Conservation (phyloP, 768 basidiomycete species). For the Porphyrellus cyaneotinctus region DNA sequence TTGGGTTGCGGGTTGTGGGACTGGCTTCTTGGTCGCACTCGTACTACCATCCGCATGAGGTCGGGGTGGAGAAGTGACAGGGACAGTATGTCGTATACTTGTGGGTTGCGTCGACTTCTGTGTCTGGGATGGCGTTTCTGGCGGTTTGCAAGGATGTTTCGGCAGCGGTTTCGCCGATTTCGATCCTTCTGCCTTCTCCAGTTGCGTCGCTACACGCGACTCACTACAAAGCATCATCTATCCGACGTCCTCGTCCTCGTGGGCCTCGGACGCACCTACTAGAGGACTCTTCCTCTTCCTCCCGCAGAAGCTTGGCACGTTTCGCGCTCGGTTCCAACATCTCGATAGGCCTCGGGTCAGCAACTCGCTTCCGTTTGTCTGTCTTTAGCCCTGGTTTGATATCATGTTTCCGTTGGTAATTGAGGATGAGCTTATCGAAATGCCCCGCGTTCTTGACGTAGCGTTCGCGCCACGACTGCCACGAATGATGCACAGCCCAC, state of each 20-base stretch:
- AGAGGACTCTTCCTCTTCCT: not conserved
- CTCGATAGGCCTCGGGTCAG: not conserved
- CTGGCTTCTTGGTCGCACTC: not conserved
- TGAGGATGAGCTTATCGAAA: constrained; percentile 43
- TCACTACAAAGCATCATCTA: constrained; percentile 6
- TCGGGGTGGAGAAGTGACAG: not conserved
- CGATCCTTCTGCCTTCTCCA: not conserved
- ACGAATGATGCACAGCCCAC: constrained; percentile 50
- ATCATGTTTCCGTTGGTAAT: constrained; percentile 35
- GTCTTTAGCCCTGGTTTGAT: not conserved
- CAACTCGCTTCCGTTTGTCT: constrained; percentile 3
- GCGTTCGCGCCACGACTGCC: constrained; percentile 63
- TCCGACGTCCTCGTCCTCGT: not conserved
- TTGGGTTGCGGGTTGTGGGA: not conserved
- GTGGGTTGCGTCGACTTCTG: not conserved
- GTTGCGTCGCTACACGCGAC: not conserved
- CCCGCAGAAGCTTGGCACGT: constrained; percentile 1
- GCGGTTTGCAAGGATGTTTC: not conserved
- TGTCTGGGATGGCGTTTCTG: not conserved
- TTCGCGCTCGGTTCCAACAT: not conserved
- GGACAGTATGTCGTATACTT: not conserved
- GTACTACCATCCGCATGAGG: not conserved
- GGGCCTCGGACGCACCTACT: constrained; percentile 4
- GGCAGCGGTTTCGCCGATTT: not conserved
- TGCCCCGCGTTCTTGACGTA: constrained; percentile 43